phyloP scores from a whole-genome alignment of 306 rosid genomes.

The Hippophae tibetana region DNA sequence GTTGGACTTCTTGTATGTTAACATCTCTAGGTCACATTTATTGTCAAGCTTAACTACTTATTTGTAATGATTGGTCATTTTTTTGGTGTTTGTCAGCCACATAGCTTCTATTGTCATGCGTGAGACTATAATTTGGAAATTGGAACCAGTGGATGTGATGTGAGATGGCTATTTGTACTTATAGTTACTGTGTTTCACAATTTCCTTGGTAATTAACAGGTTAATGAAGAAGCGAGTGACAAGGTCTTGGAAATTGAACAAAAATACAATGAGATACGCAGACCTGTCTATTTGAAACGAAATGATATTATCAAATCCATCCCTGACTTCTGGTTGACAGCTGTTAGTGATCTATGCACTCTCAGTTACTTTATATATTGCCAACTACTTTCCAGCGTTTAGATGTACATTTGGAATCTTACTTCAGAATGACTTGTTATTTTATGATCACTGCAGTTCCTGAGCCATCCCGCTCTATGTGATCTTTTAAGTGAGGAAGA shows the following conservation, averaged over 20 bases:
- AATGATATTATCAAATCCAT: constrained; percentile 68
- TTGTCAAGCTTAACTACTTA: too few relatives aligned
- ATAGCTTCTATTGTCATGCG: too few relatives aligned
- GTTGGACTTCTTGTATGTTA: too few relatives aligned
- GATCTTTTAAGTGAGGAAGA: constrained; percentile 75
- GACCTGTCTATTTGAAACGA: constrained; percentile 67
- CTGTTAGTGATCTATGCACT: constrained; percentile 43
- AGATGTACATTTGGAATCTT: not conserved
- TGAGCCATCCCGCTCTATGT: constrained; percentile 68
- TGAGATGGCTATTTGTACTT: too few relatives aligned
- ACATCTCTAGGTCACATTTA: too few relatives aligned
- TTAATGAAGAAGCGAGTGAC: constrained; percentile 90
- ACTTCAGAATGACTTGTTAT: not conserved
- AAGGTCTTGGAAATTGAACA: constrained; percentile 83
- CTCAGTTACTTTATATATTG: not conserved
- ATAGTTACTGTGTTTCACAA: not conserved
- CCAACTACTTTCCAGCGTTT: not conserved
- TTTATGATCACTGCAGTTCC: constrained; percentile 36
- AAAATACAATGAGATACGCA: constrained; percentile 74
- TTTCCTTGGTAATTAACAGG: constrained; percentile 29
- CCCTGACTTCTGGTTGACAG: constrained; percentile 90
- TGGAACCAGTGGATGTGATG: too few relatives aligned
- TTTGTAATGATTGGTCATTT: too few relatives aligned
- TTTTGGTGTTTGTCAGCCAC: too few relatives aligned
- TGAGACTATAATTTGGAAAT: too few relatives aligned